Base-by-base conservation (phyloP, 176 grass and related monocot species). In the Avena atlantica region DNA sequence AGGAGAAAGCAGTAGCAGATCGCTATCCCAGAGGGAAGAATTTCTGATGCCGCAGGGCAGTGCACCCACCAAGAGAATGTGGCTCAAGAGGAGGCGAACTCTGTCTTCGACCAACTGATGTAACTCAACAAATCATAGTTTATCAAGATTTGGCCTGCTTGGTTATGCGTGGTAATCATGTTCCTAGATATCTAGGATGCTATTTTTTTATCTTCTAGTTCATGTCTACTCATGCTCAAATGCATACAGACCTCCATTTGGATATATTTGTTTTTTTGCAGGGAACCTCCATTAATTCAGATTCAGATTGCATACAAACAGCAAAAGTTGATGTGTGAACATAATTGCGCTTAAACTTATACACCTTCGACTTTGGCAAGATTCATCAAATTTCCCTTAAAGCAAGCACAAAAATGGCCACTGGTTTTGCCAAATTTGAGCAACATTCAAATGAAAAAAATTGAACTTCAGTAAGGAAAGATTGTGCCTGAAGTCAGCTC, bases 61-160 rank as follows among this genome's bases (percentile, higher is more conserved):
- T 71, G 53, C 37, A 21, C 44, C 45, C 40, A 74, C 12, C 21
- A 94, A 83, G 65, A 89, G 78, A 70, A 87, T 63, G 78, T 80
- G 42, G 61, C 84, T 93, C 45, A 95, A 90, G 87, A 91, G 87
- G 84, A 92, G 84, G 64, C 70, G 87, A 79, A 91, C 78, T 52
- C 37, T 71, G 48, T 92, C 88, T 88, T 94, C 89, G 55, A 93
- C 85, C 23, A 84, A 87, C 56, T 90, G 80, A 90, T 52, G 64
- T 56, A 21, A 45, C 44, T 82, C 59, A 24, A 45, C 17, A 50
- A 47, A 89, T 84, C 19, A 55, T 9, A 23, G 15, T 8, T 42
- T 14, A 37, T 45, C 63, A 55, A 42, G 44, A 67, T 79, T 70
- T 89, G 47, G 20, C 65, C 52, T 89, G 19, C 50, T 74, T 86